Base-by-base conservation (phyloP, 2,329 filamentous ascomycete genomes). In the Xenoacremonium recifei region DNA sequence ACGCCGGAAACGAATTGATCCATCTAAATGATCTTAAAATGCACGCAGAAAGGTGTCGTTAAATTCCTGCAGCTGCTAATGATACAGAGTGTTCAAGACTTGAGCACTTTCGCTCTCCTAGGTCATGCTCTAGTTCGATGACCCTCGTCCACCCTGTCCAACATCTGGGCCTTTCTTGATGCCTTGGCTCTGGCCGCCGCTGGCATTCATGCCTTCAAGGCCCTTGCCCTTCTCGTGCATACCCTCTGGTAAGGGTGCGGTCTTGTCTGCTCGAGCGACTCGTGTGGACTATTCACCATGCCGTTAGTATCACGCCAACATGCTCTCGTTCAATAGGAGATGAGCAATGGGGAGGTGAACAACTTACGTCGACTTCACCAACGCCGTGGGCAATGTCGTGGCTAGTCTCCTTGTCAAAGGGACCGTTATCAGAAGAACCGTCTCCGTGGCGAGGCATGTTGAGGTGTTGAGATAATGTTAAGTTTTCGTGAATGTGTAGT, bases 361-460 rank as follows among this genome's bases (percentile, higher is more conserved):
- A 21, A 49, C 65, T 47, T 53, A 75, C 72, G 33, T 65, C 54
- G 16, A 60, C 54, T 9, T 59, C 41, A 11, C 68, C 71, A 9
- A 61, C 62, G 27, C 74, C 73, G 58, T 76, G 73, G 42, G 63
- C 57, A 37, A 75, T 69, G 60, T 69, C 48, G 48, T 72, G 61
- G 42, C 58, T 58, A 9, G 60, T 54, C 41, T 68, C 67, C n/a
- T n/a, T n/a, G 23, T 70, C 54, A 45, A 68, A 60, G 41, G 65
- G 65, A 44, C 69, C 69, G 59, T 76, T 76, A 60, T 77, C 62
- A 42, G 67, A 65, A 48, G 64, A 65, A 39, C 71, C 71, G 54
- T 71, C 69, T 70, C 72, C 72, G 46, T 71, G 61, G 57, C 72
- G 70, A 69, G 73, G 72, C 74, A 76, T 77, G 44, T 42, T 71